phyloP scores from a whole-genome alignment of 2,329 filamentous ascomycete genomes.

The Aspergillus pseudotamarii region DNA sequence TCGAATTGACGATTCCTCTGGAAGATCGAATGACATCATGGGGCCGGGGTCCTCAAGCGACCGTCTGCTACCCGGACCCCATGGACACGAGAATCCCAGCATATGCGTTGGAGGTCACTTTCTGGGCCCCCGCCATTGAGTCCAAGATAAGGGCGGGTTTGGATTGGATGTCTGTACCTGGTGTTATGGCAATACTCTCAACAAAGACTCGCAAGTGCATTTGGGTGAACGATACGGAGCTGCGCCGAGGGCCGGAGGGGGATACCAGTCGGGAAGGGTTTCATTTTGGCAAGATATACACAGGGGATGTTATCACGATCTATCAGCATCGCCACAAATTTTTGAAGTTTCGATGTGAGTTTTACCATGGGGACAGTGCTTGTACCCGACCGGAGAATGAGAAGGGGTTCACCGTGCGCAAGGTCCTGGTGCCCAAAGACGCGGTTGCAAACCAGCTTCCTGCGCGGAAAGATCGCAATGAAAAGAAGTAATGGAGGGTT shows the following conservation, averaged over 20 bases:
- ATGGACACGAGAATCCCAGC: slow-evolving; percentile 76
- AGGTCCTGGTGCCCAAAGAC: slow-evolving; percentile 37
- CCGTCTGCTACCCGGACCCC: slow-evolving; percentile 63
- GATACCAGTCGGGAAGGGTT: slow-evolving; percentile 54
- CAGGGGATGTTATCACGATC: slow-evolving; percentile 75
- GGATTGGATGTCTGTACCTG: slow-evolving; percentile 56
- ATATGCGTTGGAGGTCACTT: slow-evolving; percentile 74
- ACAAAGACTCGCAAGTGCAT: slow-evolving; percentile 79
- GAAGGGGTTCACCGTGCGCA: slow-evolving; percentile 43
- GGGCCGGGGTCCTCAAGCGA: slow-evolving; percentile 73
- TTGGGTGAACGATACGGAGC: slow-evolving; percentile 70
- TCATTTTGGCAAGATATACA: slow-evolving; percentile 69
- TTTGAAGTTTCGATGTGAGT: slow-evolving; percentile 49
- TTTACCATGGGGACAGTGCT: slow-evolving; percentile 50
- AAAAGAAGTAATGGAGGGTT: slow-evolving; percentile 12
- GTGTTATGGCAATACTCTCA: slow-evolving; percentile 71
- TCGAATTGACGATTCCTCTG: slow-evolving; percentile 65
- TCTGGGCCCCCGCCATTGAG: slow-evolving; percentile 72
- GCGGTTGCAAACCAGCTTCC: slow-evolving; percentile 30
- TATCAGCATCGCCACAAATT: slow-evolving; percentile 56
- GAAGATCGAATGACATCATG: slow-evolving; percentile 71
- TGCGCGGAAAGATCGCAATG: slow-evolving; percentile 19
- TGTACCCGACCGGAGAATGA: slow-evolving; percentile 44
- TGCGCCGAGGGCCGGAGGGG: slow-evolving; percentile 60
- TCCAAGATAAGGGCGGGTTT: slow-evolving; percentile 59